Conservation (phyloP, 2,329 filamentous ascomycete genomes). For the Phialophora macrospora region DNA sequence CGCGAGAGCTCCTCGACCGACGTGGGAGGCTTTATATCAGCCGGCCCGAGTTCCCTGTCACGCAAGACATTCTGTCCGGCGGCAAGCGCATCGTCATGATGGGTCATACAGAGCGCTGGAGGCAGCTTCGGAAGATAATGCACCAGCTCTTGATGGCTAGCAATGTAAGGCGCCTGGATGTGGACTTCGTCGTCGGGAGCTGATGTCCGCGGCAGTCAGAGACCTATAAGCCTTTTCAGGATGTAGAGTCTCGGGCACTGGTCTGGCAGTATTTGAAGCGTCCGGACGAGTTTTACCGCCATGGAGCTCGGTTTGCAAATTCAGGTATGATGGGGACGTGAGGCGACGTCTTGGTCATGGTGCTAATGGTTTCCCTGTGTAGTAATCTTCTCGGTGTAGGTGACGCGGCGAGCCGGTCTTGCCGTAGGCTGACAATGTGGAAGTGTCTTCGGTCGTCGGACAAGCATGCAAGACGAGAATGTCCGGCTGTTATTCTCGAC, state of each 20-base stretch:
- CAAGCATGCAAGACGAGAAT: conserved; percentile 41
- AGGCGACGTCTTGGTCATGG: not conserved
- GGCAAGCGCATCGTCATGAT: conserved; percentile 53
- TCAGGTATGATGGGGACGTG: not conserved
- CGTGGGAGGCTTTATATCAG: conserved; percentile 47
- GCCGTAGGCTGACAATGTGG: not conserved
- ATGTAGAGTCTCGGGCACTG: conserved; percentile 27
- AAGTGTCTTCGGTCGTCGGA: conserved; percentile 53
- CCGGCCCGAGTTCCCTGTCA: conserved; percentile 39
- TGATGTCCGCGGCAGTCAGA: conserved; percentile 25
- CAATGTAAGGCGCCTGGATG: not conserved
- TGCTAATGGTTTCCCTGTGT: not conserved
- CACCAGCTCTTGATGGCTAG: conserved; percentile 31
- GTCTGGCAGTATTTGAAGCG: conserved; percentile 26
- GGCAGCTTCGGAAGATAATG: conserved; percentile 30
- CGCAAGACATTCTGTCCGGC: conserved; percentile 40
- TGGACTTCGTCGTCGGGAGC: conserved; percentile 34
- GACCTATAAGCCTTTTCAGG: conserved; percentile 31
- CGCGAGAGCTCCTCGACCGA: conserved; percentile 45
- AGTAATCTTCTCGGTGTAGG: conserved; percentile 5
- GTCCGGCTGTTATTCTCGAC: conserved; percentile 45
- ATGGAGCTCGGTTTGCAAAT: conserved; percentile 49
- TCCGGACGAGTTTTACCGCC: conserved; percentile 44
- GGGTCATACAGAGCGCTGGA: conserved; percentile 40
- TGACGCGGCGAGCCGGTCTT: conserved; percentile 16